phyloP scores from a whole-genome alignment of 169 alveolate species.

The Plasmodium inui region DNA sequence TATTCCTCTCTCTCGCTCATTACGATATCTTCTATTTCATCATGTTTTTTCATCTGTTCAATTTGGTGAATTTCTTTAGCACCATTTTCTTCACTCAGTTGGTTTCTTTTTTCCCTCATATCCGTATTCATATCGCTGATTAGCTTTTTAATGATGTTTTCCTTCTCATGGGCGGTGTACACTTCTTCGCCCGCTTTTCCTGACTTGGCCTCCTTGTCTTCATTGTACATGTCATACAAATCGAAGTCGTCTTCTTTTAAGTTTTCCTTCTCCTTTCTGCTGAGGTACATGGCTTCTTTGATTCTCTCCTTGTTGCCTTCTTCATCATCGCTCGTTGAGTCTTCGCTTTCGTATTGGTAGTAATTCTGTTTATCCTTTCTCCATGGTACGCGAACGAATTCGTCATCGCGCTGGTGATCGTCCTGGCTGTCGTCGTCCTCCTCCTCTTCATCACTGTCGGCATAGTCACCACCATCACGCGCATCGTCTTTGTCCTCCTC shows the following conservation, averaged over 20 bases:
- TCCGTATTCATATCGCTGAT: conserved; percentile 76
- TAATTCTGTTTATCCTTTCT: conserved; percentile 64
- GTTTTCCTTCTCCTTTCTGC: conserved; percentile 72
- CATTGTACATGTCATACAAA: conserved; percentile 46
- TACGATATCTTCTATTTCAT: neutral
- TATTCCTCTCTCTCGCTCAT: conserved; percentile 75
- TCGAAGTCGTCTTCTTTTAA: conserved; percentile 71
- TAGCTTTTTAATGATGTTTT: conserved; percentile 63
- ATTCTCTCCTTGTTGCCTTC: conserved; percentile 66
- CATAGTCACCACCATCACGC: neutral
- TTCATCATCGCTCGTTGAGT: conserved; percentile 72
- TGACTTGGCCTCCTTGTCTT: conserved; percentile 48
- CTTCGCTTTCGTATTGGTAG: conserved; percentile 68
- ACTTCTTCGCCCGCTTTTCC: conserved; percentile 30
- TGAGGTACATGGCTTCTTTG: conserved; percentile 75
- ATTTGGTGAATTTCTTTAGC: conserved; percentile 55
- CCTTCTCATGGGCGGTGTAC: conserved; percentile 12
- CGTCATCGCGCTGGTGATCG: conserved; percentile 6
- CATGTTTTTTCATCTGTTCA: neutral
- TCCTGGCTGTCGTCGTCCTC: neutral
- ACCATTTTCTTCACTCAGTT: conserved; percentile 56
- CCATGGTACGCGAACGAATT: conserved; percentile 60
- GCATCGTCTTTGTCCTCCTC: conserved; percentile 24
- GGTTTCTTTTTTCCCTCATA: conserved; percentile 73
- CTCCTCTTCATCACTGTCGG: conserved; percentile 8